These are phyloP conservation scores for Globisporangium megalacanthum DNA, from an alignment of 352 stramenopile genomes.

Conservation along the genomic window DNA sequence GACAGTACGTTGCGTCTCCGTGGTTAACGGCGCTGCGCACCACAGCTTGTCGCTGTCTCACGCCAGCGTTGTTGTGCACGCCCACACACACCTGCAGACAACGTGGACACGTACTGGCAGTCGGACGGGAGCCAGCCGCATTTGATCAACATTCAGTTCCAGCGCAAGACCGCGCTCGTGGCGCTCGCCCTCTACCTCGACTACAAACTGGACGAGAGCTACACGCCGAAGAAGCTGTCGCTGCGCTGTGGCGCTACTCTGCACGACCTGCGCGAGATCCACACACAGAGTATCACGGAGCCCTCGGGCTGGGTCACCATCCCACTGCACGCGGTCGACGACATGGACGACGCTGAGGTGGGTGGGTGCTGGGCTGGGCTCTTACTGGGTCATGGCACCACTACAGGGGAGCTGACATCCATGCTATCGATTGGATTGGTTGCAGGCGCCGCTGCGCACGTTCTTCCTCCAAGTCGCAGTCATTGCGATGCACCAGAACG, in stretches of 20 bases:
- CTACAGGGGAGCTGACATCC: neutral
- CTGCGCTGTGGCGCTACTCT: conserved; percentile 91
- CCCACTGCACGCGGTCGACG: conserved; percentile 32
- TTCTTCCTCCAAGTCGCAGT: conserved; percentile 97
- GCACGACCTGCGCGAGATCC: conserved; percentile 95
- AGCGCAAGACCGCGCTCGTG: conserved; percentile 90
- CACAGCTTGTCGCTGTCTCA: neutral
- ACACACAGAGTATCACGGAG: conserved; percentile 90
- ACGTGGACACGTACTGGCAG: conserved; percentile 98
- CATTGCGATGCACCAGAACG: conserved; percentile 98
- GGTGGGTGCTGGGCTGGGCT: neutral
- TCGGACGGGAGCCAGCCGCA: conserved; percentile 93
- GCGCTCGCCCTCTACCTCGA: conserved; percentile 97
- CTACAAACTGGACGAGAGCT: conserved; percentile 97
- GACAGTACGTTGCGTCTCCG: conserved; percentile 59
- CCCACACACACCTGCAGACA: conserved; percentile 47
- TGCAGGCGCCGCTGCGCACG: conserved; percentile 52
- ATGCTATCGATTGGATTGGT: too few species aligned
- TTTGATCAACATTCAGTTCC: conserved; percentile 97
- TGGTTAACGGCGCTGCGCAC: too few species aligned
- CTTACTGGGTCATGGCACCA: too few species aligned
- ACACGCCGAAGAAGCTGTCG: conserved; percentile 96
- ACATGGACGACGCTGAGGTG: conserved; percentile 43
- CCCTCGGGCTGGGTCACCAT: conserved; percentile 94
- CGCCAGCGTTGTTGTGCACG: neutral